Base-by-base conservation (phyloP, 2,329 filamentous ascomycete species). In the Pyricularia pennisetigena region DNA sequence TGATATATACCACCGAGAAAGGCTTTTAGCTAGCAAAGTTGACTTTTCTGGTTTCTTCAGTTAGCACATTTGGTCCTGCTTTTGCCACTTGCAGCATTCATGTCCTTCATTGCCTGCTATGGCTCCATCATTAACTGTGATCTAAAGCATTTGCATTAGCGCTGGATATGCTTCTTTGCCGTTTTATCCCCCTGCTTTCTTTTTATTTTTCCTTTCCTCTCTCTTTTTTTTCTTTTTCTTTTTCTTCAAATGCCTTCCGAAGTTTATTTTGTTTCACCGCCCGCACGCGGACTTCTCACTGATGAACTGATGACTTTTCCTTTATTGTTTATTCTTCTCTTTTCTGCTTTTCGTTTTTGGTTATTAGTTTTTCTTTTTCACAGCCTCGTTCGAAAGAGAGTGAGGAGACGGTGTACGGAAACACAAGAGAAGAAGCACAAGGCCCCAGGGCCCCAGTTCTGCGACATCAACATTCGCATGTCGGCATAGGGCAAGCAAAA, bases 101-200 rank as follows among this genome's bases (percentile, higher is more conserved):
- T 20, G 41, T 49, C 41, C 14, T 49, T 35, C 32, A 49, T 49
- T 49, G 20, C 41, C 20, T 49, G 41, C 41, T n/a, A 49, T 49
- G 16, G 41, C 41, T n/a, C 41, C 41, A 49, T 49, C 14, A 20
- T 7, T n/a, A 6, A 20, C 2, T 49, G 41, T 49, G 41, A 49
- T 49, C 41, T 16, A 20, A 49, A 49, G 41, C 41, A 49, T 49
- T 49, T 49, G 41, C 41, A 49, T 49, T n/a, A 49, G 41, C 16
- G 41, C 41, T 49, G 41, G 41, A 49, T n/a, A 49, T n/a, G 14
- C 20, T 68, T 71, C 69, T 66, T 71, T 70, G 68, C 66, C 68
- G 68, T 72, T 69, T 69, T 69, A 72, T 62, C 57, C 41, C 66
- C 24, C n/a, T 26, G 16, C n/a, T 23, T 24, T 66, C 54, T 26